Conservation (phyloP, 192 early-diverging fungal genomes). For the Lobulomyces angularis region DNA sequence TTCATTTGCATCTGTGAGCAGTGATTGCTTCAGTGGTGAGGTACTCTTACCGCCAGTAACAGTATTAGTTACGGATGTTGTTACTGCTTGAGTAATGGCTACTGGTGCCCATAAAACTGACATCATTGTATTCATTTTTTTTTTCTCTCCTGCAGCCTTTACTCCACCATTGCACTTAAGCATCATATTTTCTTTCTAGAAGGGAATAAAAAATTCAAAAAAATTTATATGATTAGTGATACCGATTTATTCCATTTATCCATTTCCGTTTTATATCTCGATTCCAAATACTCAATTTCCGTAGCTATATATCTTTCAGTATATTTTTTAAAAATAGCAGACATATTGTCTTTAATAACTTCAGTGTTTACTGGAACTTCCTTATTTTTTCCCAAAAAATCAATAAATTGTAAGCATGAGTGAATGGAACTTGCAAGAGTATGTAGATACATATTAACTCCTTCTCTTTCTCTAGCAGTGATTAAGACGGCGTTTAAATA, state of each 20-base stretch:
- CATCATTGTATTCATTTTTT: slow-evolving; percentile 37
- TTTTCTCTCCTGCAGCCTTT: not conserved
- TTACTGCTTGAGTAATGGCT: slow-evolving; percentile 24
- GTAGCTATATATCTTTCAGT: slow-evolving; percentile 52
- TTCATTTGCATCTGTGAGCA: no score
- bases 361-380: slow-evolving; percentile 34
- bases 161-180: slow-evolving; percentile 4
- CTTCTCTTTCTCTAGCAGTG: slow-evolving; percentile 45
- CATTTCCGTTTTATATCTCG: slow-evolving; percentile 43
- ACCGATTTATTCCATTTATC: slow-evolving; percentile 59
- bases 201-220: not conserved
- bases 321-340: slow-evolving; percentile 49
- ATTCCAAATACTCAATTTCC: slow-evolving; percentile 50
- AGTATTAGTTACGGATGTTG: no score
- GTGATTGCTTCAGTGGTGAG: no score
- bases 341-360: slow-evolving; percentile 35
- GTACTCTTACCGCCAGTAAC: no score
- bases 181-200: no score
- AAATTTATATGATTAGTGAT: slow-evolving; percentile 10
- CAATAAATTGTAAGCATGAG: slow-evolving; percentile 47
- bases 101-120: slow-evolving; percentile 41
- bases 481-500: slow-evolving; percentile 54
- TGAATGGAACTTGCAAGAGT: slow-evolving; percentile 48
- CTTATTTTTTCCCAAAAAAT: slow-evolving; percentile 16
- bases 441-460: slow-evolving; percentile 49